These are phyloP conservation scores for Hemisphaericaspora xylanilytica DNA, from an alignment of 1,139 yeast species.

Conservation along the genomic window DNA sequence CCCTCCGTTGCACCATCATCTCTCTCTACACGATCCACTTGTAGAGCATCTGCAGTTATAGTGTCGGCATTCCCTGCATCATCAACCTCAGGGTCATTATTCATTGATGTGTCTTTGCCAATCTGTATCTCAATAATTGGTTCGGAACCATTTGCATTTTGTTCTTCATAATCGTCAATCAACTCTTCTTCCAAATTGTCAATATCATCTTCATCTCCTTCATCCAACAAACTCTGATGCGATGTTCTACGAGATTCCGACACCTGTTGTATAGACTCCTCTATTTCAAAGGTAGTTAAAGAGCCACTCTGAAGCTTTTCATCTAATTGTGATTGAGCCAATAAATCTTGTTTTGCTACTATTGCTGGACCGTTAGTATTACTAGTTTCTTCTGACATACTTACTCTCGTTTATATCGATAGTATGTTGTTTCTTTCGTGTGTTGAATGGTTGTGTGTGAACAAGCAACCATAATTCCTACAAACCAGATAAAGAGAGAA, in stretches of 20 bases:
- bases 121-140: too few relatives aligned
- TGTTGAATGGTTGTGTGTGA: too few relatives aligned
- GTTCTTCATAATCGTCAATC: slow-evolving; percentile 2
- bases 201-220: slow-evolving; percentile 5
- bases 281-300: neutral
- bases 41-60: too few relatives aligned
- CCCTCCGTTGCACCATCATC: neutral
- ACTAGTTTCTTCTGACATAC: neutral
- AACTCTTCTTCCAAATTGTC: slow-evolving; percentile 4
- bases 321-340: neutral
- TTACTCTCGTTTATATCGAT: neutral
- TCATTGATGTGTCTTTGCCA: too few relatives aligned
- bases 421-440: neutral
- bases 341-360: neutral
- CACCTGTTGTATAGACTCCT: neutral
- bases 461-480: too few relatives aligned
- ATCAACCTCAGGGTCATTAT: too few relatives aligned
- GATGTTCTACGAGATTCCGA: neutral
- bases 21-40: neutral
- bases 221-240: slow-evolving; percentile 4
- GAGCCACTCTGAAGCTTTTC: neutral
- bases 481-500: too few relatives aligned
- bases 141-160: neutral
- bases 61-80: neutral
- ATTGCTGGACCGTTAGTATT: neutral